phyloP scores from a whole-genome alignment of 768 basidiomycete species.

The Nidularia sp. region DNA sequence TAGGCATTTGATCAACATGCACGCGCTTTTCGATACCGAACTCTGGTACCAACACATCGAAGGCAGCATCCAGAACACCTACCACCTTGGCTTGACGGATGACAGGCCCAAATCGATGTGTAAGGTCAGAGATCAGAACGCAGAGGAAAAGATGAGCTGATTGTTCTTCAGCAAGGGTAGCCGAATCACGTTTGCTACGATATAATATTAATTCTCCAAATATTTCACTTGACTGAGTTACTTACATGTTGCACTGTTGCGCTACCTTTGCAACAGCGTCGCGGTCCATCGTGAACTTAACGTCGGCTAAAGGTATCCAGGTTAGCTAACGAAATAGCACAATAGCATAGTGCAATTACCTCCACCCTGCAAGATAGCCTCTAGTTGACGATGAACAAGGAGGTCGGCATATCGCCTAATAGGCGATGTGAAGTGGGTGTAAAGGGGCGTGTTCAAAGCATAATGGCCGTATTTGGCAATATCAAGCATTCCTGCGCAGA shows the following conservation, averaged over 20 bases:
- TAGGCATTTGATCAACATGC: conserved; percentile 98
- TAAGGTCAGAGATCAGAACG: conserved; percentile 90
- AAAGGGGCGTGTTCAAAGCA: conserved; percentile 84
- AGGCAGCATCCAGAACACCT: conserved; percentile 94
- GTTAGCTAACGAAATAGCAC: neutral
- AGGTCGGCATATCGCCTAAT: conserved; percentile 93
- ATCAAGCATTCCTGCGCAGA: conserved; percentile 98
- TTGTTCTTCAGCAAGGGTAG: conserved; percentile 91
- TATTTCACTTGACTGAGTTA: conserved; percentile 3
- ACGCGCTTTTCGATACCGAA: conserved; percentile 99
- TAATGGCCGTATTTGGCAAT: conserved; percentile 98
- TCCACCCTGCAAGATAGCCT: conserved; percentile 76
- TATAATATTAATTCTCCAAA: conserved; percentile 3
- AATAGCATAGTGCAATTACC: conserved; percentile 31
- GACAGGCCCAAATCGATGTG: conserved; percentile 92
- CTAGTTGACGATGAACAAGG: conserved; percentile 93
- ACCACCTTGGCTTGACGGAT: conserved; percentile 93
- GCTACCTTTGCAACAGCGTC: conserved; percentile 97
- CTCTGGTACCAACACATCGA: conserved; percentile 93
- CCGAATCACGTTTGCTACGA: conserved; percentile 83
- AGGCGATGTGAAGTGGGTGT: conserved; percentile 91
- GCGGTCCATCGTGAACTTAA: conserved; percentile 95
- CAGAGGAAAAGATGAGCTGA: conserved; percentile 95
- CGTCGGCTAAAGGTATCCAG: conserved; percentile 43
- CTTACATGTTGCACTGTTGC: conserved; percentile 96